Evolutionary conservation across 768 basidiomycete genomes (phyloP).

Genomic region (Termitomyces sp.): DNA sequence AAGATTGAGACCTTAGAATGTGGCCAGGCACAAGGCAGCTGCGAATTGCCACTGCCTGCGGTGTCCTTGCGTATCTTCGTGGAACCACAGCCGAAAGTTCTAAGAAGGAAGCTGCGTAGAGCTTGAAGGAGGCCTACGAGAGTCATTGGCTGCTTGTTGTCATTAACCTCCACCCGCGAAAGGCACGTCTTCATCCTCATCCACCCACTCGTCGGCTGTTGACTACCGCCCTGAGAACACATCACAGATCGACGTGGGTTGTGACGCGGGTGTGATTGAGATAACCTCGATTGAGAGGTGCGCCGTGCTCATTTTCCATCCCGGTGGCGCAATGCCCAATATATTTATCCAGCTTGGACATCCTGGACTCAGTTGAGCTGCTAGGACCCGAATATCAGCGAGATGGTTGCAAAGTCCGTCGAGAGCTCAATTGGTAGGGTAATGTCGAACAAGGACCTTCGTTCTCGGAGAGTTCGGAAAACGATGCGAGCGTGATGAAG

Average conservation of each 20-base stretch:
- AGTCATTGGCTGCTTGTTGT: too few relatives aligned
- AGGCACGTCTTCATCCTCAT: slow-evolving; percentile 76
- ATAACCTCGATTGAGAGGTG: slow-evolving; percentile 76
- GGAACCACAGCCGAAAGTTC: too few relatives aligned
- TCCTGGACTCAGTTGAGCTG: slow-evolving; percentile 59
- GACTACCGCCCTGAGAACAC: slow-evolving; percentile 74
- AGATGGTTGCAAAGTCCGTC: slow-evolving; percentile 44
- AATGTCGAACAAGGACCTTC: slow-evolving; percentile 62
- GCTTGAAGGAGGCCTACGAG: too few relatives aligned
- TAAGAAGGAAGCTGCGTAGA: too few relatives aligned
- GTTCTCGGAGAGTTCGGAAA: slow-evolving; percentile 68
- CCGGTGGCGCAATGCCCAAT: slow-evolving; percentile 84
- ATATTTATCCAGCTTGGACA: slow-evolving; percentile 85
- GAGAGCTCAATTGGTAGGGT: slow-evolving; percentile 50
- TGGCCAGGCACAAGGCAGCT: slow-evolving; percentile 21
- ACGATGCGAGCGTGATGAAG: slow-evolving; percentile 78
- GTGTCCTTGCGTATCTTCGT: too few relatives aligned
- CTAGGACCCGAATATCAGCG: slow-evolving; percentile 31
- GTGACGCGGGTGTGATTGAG: slow-evolving; percentile 53
- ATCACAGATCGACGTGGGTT: slow-evolving; percentile 57
- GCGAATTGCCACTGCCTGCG: slow-evolving; percentile 16
- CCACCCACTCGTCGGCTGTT: slow-evolving; percentile 72
- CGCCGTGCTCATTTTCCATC: slow-evolving; percentile 67
- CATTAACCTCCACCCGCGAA: slow-evolving; percentile 70
- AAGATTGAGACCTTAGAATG: slow-evolving; percentile 70